Evolutionary conservation across 2,329 filamentous ascomycete species (phyloP), one percentile per base, ranked within the genome.

Genomic region (Mariannaea elegans): DNA sequence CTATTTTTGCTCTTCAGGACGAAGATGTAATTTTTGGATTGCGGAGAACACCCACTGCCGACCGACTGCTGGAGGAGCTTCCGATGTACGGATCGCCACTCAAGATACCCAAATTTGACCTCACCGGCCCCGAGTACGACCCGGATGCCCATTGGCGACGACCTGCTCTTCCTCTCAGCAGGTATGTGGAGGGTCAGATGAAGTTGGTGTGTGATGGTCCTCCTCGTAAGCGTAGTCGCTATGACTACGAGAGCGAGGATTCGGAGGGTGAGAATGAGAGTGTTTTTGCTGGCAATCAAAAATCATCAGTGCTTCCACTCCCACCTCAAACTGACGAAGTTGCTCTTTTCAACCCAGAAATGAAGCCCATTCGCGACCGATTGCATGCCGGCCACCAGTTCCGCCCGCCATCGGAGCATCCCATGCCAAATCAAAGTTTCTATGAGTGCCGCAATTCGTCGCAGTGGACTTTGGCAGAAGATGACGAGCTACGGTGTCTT

Each of bases 381-480:
- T 85, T 99, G 5, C 93, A 97, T 73, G 92, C 93, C 9, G 91
- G 92, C 8, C 94, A 97, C 75, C 92, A 94, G 63, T 98, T 99
- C 81, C 86, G 94, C 54, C 95, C 95, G 14, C 95, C 95, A 0
- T 93, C 92, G 0, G 94, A 98, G 73, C 90, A 93, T 73, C 86
- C 87, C 0, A 98, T 98, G 94, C 95, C 95, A 1, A 86, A 90
- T 2, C 90, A 94, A 67, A 88, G 85, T 51, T 99, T 98, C 78
- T 98, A 97, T 71, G 94, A 99, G 75, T 90, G 87, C 62, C 86
- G 95, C 36, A 87, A 84, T 52, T 89, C 93, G 2, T 98, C 95
- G 3, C 93, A 97, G 71, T 99, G 95, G 95, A 92, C 93, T 0
- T 85, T 87, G 72, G 83, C 90, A 3, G 95, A 99, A 73, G 95